Conservation (phyloP, 2,329 filamentous ascomycete species). For the Botryotinia narcissicola region DNA sequence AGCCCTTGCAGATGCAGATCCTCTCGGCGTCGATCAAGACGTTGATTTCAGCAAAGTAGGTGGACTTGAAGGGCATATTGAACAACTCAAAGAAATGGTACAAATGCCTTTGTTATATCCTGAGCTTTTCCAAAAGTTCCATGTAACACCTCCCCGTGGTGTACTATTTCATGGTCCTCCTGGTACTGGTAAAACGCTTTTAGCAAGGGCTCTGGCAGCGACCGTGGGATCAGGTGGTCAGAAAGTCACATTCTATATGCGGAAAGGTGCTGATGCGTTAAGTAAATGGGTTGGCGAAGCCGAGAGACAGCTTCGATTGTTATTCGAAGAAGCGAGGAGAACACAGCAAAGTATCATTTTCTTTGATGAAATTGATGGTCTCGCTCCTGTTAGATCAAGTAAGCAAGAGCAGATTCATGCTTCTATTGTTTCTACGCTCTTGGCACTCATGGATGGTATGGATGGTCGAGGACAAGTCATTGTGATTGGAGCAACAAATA, state of each 20-base stretch:
- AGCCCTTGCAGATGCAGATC: constrained; percentile 87
- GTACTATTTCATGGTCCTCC: constrained; percentile 96
- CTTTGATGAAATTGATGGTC: constrained; percentile 97
- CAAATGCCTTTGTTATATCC: constrained; percentile 91
- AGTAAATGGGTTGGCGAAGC: constrained; percentile 99
- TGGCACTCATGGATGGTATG: constrained; percentile 97
- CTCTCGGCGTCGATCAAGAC: constrained; percentile 85
- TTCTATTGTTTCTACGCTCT: constrained; percentile 91
- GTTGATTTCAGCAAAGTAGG: constrained; percentile 95
- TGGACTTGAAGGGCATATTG: constrained; percentile 88
- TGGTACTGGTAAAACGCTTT: constrained; percentile 91
- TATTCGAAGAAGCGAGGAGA: constrained; percentile 94
- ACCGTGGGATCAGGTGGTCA: constrained; percentile 84
- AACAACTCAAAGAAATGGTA: constrained; percentile 98
- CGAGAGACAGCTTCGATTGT: constrained; percentile 85
- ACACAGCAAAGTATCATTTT: constrained; percentile 99
- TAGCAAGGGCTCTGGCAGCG: constrained; percentile 88
- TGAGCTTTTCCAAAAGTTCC: constrained; percentile 86
- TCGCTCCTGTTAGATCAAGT: constrained; percentile 92
- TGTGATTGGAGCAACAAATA: constrained; percentile 97
- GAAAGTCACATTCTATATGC: constrained; percentile 99
- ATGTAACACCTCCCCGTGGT: constrained; percentile 90
- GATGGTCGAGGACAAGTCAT: constrained; percentile 97
- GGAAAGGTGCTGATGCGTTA: constrained; percentile 93
- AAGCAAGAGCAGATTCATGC: constrained; percentile 99